Evolutionary conservation across 179 eudicot genomes (phyloP), one percentile per base, ranked within the genome.

Genomic region (Silene coronaria): DNA sequence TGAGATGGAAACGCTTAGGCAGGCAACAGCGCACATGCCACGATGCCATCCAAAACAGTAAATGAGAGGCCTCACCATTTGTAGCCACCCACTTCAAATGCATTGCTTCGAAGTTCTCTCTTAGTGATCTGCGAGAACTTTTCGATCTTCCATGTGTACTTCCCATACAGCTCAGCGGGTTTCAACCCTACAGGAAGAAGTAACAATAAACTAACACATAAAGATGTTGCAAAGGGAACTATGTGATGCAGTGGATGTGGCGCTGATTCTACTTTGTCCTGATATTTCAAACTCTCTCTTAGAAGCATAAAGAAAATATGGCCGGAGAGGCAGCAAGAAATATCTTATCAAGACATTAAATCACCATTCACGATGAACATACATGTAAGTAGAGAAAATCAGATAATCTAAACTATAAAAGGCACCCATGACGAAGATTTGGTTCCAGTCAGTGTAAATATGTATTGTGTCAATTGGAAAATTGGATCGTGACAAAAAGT

Each of bases 111-210:
- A 73, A 93, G 93, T 83, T 96, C 99, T 87, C 97, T 88, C 83
- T 93, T 93, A 86, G 87, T 96, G 45, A 93, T 88, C 80, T 90
- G 88, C 16, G 97, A 91, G 79, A 91, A 96, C 34, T 89, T 88
- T 55, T 93, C 92, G 42, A 96, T 93, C 87, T 89, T 91, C 99
- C 99, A 96, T 22, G 99, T 96, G 81, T 86, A 80, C 75, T 83
- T 91, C 63, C 90, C 97, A 85, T 85, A 92, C 60, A 96, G 84
- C 59, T 91, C 89, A 19, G 87, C 71, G 79, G 97, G 97, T 76
- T 88, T 93, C 64, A 80, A 91, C 60, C 97, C 99, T 96, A 85
- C 76, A 84, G 66, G 21, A 36, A 42, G 30, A 70, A 45, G 46
- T 28, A 45, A 58, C 53, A 61, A 73, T 17, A n/a, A 27, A 75